phyloP scores from a whole-genome alignment of 179 eudicot genomes.

The Heliamphora pulchella region DNA sequence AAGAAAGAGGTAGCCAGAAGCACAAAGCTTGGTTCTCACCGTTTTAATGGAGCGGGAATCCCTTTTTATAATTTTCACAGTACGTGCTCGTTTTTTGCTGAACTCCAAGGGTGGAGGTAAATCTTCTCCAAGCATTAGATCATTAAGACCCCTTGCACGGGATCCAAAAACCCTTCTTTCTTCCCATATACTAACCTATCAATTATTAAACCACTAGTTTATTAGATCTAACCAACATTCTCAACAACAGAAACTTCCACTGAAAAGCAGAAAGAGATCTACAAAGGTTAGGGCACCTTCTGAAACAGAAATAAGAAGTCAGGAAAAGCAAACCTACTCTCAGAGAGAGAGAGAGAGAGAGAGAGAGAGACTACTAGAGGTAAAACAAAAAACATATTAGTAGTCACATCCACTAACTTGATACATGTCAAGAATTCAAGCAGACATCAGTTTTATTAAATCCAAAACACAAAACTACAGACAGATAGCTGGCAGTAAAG shows the following conservation, averaged over 20 bases:
- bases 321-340: neutral
- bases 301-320: too few species aligned
- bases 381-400: neutral
- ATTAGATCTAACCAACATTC: constrained; percentile 12
- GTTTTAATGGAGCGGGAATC: constrained; percentile 85
- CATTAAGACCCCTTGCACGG: constrained; percentile 53
- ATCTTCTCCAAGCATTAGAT: constrained; percentile 69
- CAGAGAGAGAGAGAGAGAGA: neutral
- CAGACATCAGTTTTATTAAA: neutral
- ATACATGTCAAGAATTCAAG: neutral
- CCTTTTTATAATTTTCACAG: constrained; percentile 69
- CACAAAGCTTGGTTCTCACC: constrained; percentile 35
- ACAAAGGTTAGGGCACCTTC: neutral
- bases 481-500: constrained; percentile 7
- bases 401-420: neutral
- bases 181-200: constrained; percentile 85
- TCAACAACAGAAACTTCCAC: neutral
- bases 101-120: constrained; percentile 77
- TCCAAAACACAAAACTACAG: neutral
- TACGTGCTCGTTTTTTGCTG: constrained; percentile 70
- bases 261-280: neutral
- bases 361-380: neutral
- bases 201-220: constrained; percentile 10
- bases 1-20: neutral
- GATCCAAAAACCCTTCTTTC: constrained; percentile 90